Conservation (phyloP, 176 grass and related monocot species). For the Chloris gayana region DNA sequence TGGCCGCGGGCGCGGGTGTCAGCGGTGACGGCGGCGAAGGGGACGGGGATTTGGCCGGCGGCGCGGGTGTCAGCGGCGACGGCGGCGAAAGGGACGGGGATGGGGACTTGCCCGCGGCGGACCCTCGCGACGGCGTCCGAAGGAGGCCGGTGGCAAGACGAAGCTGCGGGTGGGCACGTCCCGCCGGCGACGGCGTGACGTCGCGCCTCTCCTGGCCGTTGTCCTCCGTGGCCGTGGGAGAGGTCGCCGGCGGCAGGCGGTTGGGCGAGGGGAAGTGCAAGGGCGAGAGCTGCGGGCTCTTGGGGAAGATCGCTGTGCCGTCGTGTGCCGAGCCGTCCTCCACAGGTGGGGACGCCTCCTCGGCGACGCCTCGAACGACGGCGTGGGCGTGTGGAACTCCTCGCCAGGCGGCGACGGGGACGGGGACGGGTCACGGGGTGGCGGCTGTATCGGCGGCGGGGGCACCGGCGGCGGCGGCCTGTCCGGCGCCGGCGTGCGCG, state of each 20-base stretch:
- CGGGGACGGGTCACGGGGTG: constrained; percentile 21
- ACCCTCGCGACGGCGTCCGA: constrained; percentile 52
- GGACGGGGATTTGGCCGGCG: neutral
- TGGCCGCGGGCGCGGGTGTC: neutral
- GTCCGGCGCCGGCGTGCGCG: constrained; percentile 40
- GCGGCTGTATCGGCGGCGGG: constrained; percentile 9
- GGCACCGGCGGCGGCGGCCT: constrained; percentile 45
- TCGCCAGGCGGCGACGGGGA: constrained; percentile 37
- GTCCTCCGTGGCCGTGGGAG: neutral
- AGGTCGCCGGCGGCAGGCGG: neutral
- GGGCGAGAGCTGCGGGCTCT: constrained; percentile 52
- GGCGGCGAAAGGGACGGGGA: constrained; percentile 28
- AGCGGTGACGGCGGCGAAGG: constrained; percentile 11
- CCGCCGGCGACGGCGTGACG: neutral
- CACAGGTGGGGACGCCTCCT: constrained; percentile 9
- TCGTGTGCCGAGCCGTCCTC: neutral
- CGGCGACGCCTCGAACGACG: constrained; percentile 38
- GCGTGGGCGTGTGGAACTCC: constrained; percentile 49
- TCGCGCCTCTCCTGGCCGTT: constrained; percentile 13
- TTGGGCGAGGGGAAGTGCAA: constrained; percentile 10
- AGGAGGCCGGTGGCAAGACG: constrained; percentile 32
- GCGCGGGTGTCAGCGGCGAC: constrained; percentile 34
- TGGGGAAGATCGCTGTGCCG: neutral
- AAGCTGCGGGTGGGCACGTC: constrained; percentile 26
- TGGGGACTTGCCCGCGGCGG: constrained; percentile 21